Evolutionary conservation across 768 basidiomycete genomes (phyloP).

Genomic region (Cystobasidium onofrii): DNA sequence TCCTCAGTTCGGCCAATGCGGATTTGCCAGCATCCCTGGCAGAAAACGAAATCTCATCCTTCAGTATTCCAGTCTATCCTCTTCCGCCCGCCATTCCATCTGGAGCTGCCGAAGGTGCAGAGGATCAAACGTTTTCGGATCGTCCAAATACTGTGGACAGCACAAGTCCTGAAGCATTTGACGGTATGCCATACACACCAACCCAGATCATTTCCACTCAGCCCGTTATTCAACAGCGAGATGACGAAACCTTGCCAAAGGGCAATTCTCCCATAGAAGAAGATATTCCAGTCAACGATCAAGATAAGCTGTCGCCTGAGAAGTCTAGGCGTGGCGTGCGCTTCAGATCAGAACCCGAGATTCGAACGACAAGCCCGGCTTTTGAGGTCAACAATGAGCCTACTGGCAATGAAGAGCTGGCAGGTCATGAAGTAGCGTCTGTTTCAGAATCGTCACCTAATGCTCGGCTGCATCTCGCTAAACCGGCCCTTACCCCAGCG

Average conservation of each 20-base stretch:
- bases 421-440: too few relatives aligned
- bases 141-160: too few relatives aligned
- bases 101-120: not conserved
- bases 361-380: not conserved
- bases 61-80: too few relatives aligned
- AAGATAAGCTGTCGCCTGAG: not conserved
- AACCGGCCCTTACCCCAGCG: too few relatives aligned
- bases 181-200: not conserved
- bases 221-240: not conserved
- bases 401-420: too few relatives aligned
- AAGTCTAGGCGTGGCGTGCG: not conserved
- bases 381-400: not conserved
- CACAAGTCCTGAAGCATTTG: not conserved
- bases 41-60: too few relatives aligned
- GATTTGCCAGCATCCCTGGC: not conserved
- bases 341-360: not conserved
- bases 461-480: too few relatives aligned
- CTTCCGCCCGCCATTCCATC: too few relatives aligned
- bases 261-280: too few relatives aligned
- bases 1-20: not conserved
- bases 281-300: too few relatives aligned
- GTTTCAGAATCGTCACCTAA: too few relatives aligned
- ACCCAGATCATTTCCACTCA: not conserved
- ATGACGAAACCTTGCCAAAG: too few relatives aligned
- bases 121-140: not conserved